Percentiles rank a stretch among this genome's conserved stretches.
Evolutionary conservation across 2,329 filamentous ascomycete species (phyloP).

Genomic region (Juglanconis oblonga): DNA sequence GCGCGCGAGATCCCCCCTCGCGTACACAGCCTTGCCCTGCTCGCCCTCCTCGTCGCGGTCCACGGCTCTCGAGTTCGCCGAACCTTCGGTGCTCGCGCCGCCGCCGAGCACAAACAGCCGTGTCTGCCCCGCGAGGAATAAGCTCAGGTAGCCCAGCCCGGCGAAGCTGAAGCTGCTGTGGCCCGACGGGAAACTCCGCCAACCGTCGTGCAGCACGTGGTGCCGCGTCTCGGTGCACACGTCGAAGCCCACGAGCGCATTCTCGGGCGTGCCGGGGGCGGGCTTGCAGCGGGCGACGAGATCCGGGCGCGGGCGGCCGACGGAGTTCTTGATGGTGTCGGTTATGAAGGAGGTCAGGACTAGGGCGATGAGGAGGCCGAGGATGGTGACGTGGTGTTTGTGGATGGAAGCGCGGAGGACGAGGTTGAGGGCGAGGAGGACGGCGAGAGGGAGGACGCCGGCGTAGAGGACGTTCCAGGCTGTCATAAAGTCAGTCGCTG

Average conservation of each 20-base stretch:
- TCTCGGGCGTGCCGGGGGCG: slow-evolving; percentile 39
- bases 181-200: slow-evolving; percentile 79
- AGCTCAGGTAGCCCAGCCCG: slow-evolving; percentile 70
- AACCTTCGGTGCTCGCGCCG: slow-evolving; percentile 21
- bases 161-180: slow-evolving; percentile 78
- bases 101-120: slow-evolving; percentile 48
- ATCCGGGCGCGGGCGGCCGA: slow-evolving; percentile 68
- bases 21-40: slow-evolving; percentile 20
- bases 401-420: slow-evolving; percentile 60
- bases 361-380: slow-evolving; percentile 76
- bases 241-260: slow-evolving; percentile 58
- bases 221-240: slow-evolving; percentile 71
- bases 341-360: slow-evolving; percentile 80
- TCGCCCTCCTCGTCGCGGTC: slow-evolving; percentile 7
- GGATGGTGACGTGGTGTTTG: slow-evolving; percentile 80
- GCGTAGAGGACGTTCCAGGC: slow-evolving; percentile 78
- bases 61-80: background rate
- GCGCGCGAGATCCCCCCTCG: slow-evolving; percentile 47
- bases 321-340: slow-evolving; percentile 85
- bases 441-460: slow-evolving; percentile 64
- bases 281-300: slow-evolving; percentile 78
- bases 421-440: slow-evolving; percentile 65
- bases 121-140: slow-evolving; percentile 68
- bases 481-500: slow-evolving; percentile 24
- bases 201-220: slow-evolving; percentile 75